Conservation (phyloP, 31 red algal species). For the Pterothamnion heteromorphum region DNA sequence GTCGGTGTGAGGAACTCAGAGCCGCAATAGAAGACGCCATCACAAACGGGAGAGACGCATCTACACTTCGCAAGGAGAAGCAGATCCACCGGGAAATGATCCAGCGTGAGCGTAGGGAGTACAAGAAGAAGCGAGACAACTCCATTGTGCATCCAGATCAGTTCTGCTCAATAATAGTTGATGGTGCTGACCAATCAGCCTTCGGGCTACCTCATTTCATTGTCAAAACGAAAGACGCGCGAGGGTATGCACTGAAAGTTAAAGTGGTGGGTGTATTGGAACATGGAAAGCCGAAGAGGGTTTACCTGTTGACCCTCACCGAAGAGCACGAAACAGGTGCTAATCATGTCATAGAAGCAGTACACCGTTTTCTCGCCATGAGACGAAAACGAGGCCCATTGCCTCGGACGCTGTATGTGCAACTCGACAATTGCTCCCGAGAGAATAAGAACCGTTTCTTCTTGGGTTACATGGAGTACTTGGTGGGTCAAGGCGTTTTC, state of each 20-base stretch:
- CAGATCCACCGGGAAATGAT: background rate
- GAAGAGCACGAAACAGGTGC: background rate
- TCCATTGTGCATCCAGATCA: background rate
- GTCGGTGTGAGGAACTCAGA: background rate
- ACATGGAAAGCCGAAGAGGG: background rate
- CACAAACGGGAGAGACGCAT: background rate
- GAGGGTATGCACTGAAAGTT: background rate
- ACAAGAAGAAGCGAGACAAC: background rate
- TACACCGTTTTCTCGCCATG: background rate
- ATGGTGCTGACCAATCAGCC: slow-evolving; percentile 18
- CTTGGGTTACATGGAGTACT: background rate
- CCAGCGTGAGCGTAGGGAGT: background rate
- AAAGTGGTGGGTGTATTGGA: slow-evolving; percentile 9
- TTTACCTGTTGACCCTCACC: background rate
- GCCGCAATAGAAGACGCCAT: background rate
- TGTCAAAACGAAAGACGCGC: background rate
- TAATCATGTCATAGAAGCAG: background rate
- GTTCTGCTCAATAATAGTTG: background rate
- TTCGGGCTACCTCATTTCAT: background rate
- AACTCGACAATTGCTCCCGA: background rate
- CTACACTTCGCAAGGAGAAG: background rate
- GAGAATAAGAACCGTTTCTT: slow-evolving; percentile 10
- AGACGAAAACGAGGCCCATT: background rate
- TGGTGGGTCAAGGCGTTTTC: background rate
- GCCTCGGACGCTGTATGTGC: background rate